Conservation (phyloP, 495 filamentous ascomycete genomes). For the Amorphotheca resinae region DNA sequence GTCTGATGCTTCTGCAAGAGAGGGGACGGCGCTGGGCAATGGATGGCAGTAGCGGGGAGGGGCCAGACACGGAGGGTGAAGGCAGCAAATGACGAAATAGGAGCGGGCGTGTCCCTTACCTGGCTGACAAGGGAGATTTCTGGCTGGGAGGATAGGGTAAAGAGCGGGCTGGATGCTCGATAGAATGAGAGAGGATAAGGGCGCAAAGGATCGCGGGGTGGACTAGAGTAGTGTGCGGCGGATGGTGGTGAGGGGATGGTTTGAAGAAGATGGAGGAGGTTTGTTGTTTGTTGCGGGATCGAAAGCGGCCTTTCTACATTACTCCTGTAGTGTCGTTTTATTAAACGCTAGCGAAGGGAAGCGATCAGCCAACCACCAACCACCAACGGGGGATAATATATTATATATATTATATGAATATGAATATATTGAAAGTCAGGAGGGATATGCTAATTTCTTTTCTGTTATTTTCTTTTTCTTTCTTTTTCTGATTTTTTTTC, state of each 20-base stretch:
- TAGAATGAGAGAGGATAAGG: neutral
- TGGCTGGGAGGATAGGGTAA: neutral
- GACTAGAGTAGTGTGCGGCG: neutral
- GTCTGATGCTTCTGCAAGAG: neutral
- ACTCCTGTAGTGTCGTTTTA: neutral
- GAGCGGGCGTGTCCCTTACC: conserved; percentile 12
- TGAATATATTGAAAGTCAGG: too few relatives aligned
- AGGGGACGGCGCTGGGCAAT: neutral
- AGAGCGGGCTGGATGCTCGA: neutral
- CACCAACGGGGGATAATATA: conserved; percentile 8
- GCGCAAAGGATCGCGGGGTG: neutral
- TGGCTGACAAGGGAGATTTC: conserved; percentile 1
- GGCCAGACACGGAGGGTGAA: neutral
- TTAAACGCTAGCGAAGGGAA: conserved; percentile 1
- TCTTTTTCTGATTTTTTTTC: too few relatives aligned
- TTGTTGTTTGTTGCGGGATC: conserved; percentile 1
- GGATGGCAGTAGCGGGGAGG: neutral
- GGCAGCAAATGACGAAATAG: conserved; percentile 18
- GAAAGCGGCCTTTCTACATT: too few relatives aligned
- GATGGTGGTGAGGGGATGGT: neutral
- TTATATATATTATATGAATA: too few relatives aligned
- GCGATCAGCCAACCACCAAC: conserved; percentile 12
- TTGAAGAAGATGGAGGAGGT: neutral
- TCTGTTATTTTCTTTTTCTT: too few relatives aligned
- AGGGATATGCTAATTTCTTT: too few relatives aligned